phyloP scores from a whole-genome alignment of 1,284 basidiomycete species.

The Ceratobasidium sp. region DNA sequence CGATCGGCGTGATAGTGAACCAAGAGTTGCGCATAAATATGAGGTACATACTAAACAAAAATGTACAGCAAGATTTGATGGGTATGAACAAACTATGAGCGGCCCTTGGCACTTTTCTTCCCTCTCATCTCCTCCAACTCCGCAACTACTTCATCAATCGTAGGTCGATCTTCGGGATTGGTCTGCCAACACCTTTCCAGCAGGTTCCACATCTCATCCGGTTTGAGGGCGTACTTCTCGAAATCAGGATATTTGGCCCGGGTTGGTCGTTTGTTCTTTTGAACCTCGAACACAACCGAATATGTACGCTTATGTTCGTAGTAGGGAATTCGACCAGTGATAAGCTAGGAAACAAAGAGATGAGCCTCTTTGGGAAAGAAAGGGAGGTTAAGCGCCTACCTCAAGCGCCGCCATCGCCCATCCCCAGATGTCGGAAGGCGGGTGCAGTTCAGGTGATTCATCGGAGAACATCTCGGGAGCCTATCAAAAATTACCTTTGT shows the following conservation, averaged over 20 bases:
- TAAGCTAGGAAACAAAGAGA: neutral
- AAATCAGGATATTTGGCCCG: slow-evolving; percentile 15
- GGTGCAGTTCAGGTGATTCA: neutral
- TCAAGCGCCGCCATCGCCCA: too few species aligned
- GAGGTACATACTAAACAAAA: too few species aligned
- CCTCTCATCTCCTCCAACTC: slow-evolving; percentile 15
- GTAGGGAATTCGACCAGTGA: slow-evolving; percentile 4
- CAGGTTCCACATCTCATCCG: slow-evolving; percentile 24
- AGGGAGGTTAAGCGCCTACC: neutral
- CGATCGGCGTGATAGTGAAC: too few species aligned
- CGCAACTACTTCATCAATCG: slow-evolving; percentile 25
- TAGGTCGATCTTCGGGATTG: slow-evolving; percentile 14
- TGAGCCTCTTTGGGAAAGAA: neutral
- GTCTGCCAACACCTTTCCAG: slow-evolving; percentile 22
- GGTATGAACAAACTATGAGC: too few species aligned
- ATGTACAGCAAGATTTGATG: too few species aligned
- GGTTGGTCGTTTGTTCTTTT: neutral
- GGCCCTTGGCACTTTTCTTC: too few species aligned
- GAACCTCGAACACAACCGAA: slow-evolving; percentile 5
- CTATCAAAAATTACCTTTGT: neutral
- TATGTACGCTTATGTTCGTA: neutral
- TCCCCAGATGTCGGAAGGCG: slow-evolving; percentile 21
- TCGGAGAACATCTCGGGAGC: slow-evolving; percentile 27
- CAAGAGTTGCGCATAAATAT: too few species aligned
- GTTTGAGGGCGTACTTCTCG: slow-evolving; percentile 23